phyloP scores from a whole-genome alignment of 352 stramenopile species.

The Phytophthora fragariae region DNA sequence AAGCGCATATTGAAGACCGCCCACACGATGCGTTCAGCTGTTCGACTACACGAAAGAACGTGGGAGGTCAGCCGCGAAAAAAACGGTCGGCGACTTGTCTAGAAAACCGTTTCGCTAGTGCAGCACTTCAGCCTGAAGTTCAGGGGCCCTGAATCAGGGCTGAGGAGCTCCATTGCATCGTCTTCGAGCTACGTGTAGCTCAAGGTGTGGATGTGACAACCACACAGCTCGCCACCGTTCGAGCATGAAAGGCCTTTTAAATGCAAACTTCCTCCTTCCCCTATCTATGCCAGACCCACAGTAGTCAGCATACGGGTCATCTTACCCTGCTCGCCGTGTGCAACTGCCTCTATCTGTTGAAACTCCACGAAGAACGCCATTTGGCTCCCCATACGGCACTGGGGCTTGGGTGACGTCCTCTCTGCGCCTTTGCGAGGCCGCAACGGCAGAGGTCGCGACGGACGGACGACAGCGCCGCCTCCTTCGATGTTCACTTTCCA shows the following conservation, averaged over 20 bases:
- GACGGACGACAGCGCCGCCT: constrained; percentile 1
- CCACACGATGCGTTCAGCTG: constrained; percentile 16
- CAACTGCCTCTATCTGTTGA: constrained; percentile 11
- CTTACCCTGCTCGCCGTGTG: background rate
- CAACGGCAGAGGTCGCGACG: constrained; percentile 17
- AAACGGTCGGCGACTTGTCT: constrained; percentile 14
- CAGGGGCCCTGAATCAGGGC: too few species aligned
- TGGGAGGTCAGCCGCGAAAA: background rate
- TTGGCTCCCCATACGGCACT: constrained; percentile 12
- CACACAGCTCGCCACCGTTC: background rate
- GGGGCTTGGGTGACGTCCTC: background rate
- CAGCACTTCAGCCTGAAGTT: too few species aligned
- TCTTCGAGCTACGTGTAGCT: background rate
- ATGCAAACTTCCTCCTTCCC: background rate
- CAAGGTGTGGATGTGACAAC: background rate
- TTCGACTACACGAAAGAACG: constrained; percentile 20
- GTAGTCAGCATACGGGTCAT: background rate
- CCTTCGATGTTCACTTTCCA: constrained; percentile 25
- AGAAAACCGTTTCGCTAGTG: background rate
- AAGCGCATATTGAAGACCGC: background rate
- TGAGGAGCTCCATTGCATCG: background rate
- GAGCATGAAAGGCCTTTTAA: background rate
- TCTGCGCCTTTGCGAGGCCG: background rate
- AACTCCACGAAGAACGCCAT: constrained; percentile 5
- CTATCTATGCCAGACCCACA: background rate